Evolutionary conservation across 768 basidiomycete genomes (phyloP), one percentile per base, ranked within the genome.

Genomic region (Amanita polypyramis): DNA sequence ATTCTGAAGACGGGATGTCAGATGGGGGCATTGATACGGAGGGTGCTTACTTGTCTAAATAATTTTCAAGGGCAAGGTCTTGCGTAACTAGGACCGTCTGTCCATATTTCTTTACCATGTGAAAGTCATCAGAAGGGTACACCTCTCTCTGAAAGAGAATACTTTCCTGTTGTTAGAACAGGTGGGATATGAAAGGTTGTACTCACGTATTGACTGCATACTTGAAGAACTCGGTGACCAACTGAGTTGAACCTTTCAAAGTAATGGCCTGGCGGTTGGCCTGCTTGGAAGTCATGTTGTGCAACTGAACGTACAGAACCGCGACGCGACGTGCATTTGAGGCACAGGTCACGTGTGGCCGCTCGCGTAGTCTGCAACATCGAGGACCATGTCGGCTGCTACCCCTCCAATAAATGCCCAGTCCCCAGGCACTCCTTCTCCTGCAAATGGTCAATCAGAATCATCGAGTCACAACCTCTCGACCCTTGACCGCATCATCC

Each of bases 101-200:
- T 0, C 96, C 95, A 56, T 97, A 99, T 64, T 98, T 99, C 66
- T 98, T 99, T 51, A 99, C 95, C 90, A 96, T 94, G 60, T 91
- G 86, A 62, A 99, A 99, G 69, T 99, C 96, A 64, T 98, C 96
- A 0, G 90, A 83, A 2, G 96, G 96, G 62, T 98, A 99, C 15
- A 99, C 87, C 50, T 91, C 92, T 37, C 96, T 77, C 68, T 98
- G 94, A 67, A 95, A 99, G 46, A 99, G 70, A 57, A 98, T 95
- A 12, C 92, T 96, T 60, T 38, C 37, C 42, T 20, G 37, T 35
- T 47, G 38, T 50, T 50, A 55, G 54, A 37, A 55, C 51, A 35
- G 39, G 30, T 32, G 33, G 43, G 20, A 50, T 17, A 23, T 35
- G 5, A 15, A 0, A 19, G 8, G 29, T 21, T 23, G 45, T 35